Evolutionary conservation across 176 grass and related monocot genomes (phyloP).

Genomic region (Bothriochloa decipiens): DNA sequence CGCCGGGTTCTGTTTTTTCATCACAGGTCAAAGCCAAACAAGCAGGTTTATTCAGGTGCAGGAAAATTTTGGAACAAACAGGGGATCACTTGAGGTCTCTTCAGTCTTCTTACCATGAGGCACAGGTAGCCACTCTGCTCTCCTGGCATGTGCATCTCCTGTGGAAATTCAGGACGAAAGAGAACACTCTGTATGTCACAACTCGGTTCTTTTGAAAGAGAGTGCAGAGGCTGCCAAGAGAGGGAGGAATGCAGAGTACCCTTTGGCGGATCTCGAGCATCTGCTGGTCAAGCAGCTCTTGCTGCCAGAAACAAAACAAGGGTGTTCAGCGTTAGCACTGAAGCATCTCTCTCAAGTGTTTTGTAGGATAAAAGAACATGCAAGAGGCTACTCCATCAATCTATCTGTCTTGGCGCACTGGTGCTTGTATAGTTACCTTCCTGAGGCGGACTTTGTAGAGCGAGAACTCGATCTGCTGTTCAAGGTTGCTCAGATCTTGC

Average conservation of each 20-base stretch:
- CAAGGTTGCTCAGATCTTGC: conserved; percentile 60
- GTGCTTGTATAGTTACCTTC: conserved; percentile 36
- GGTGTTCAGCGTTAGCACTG: neutral
- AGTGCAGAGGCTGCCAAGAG: neutral
- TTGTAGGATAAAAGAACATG: neutral
- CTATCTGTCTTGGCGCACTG: neutral
- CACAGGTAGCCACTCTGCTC: conserved; percentile 54
- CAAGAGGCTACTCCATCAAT: neutral
- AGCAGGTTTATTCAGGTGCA: conserved; percentile 15
- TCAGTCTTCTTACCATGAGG: conserved; percentile 42
- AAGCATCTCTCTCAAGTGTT: neutral
- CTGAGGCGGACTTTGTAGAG: conserved; percentile 59
- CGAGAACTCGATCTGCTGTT: conserved; percentile 64
- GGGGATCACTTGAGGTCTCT: neutral
- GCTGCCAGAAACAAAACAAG: conserved; percentile 39
- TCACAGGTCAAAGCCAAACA: neutral
- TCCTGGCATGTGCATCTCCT: conserved; percentile 49
- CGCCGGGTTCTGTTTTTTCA: conserved; percentile 24
- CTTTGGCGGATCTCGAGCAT: conserved; percentile 50
- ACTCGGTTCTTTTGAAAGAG: neutral
- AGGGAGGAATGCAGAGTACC: conserved; percentile 41
- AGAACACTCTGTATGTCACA: neutral
- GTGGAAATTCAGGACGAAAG: neutral
- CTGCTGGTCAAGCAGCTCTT: conserved; percentile 64
- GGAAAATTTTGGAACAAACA: neutral